Conservation (phyloP, 2,329 filamentous ascomycete species). For the Monascus ruber region DNA sequence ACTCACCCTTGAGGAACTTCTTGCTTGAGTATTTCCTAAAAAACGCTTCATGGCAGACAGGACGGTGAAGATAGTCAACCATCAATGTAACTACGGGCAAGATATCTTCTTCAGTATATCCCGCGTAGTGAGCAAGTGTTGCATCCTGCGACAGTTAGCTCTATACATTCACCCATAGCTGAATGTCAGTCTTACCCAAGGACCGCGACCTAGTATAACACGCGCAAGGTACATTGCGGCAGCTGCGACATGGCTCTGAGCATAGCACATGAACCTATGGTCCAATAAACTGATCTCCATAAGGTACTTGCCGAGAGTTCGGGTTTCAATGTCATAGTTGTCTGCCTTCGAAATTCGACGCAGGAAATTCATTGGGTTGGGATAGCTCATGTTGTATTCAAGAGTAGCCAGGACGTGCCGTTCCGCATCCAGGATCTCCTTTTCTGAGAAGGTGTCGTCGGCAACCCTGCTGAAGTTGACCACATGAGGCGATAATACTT, state of each 20-base stretch:
- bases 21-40: slow-evolving; percentile 99
- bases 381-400: slow-evolving; percentile 95
- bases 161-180: not conserved
- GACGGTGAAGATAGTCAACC: slow-evolving; percentile 89
- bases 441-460: slow-evolving; percentile 89
- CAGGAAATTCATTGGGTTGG: slow-evolving; percentile 99
- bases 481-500: slow-evolving; percentile 92
- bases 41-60: slow-evolving; percentile 89
- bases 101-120: slow-evolving; percentile 87
- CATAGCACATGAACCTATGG: slow-evolving; percentile 82
- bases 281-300: slow-evolving; percentile 95
- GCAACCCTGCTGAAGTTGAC: slow-evolving; percentile 95
- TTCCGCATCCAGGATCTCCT: slow-evolving; percentile 94
- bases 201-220: slow-evolving; percentile 76
- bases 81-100: slow-evolving; percentile 85
- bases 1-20: slow-evolving; percentile 93
- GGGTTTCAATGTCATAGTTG: slow-evolving; percentile 96
- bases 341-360: slow-evolving; percentile 98
- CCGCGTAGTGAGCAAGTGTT: slow-evolving; percentile 79
- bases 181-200: slow-evolving; percentile 57
- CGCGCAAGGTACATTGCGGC: slow-evolving; percentile 92
- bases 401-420: slow-evolving; percentile 83
- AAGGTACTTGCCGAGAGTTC: slow-evolving; percentile 93
- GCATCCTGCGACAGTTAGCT: slow-evolving; percentile 49
- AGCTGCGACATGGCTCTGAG: slow-evolving; percentile 81